Base-by-base conservation (phyloP, 2,329 filamentous ascomycete genomes). In the Epichloe gansuensis region DNA sequence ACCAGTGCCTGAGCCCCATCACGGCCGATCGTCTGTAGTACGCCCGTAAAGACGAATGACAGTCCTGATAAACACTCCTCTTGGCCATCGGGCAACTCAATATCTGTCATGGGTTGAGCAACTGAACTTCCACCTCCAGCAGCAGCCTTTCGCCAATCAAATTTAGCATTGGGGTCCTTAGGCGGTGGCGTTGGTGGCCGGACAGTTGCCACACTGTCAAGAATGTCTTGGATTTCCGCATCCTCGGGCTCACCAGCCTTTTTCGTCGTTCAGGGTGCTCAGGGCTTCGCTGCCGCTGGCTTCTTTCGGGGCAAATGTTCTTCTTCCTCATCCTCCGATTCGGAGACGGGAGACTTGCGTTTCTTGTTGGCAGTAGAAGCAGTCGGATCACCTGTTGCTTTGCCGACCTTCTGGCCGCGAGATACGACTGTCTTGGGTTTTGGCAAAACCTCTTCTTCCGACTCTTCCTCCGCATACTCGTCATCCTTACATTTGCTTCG, bases 11-110 rank as follows among this genome's bases (percentile, higher is more conserved):
- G 85, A 1, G 82, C 91, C 61, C 95, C 90, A 5, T 95, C 90
- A 55, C 93, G 83, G 45, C 86, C 83, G 53, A 97, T 79, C 0
- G 80, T 83, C 55, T 87, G 80, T 41, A 97, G 74, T 25, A 96
- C 77, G 25, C 93, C 93, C 0, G 94, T 98, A 62, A 98, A 98
- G 31, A 98, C 93, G 63, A 98, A 98, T 0, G 82, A 86, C 52
- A 97, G 75, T 0, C 94, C 93, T 52, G 84, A 83, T 52, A 98
- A 78, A 64, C 93, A 98, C 60, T 96, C 94, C 11, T 93, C 88
- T 50, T 83, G 83, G 7, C 93, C 93, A 21, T 81, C 78, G 0
- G 93, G 93, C 48, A 96, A 72, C 15, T 95, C 88, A 34, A 75
- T 81, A 9, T 76, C 72, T 11, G 81, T 82, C 23, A 79, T 74